Evolutionary conservation across 192 early-diverging fungal genomes (phyloP), one percentile per base, ranked within the genome.

Genomic region (Entomortierella lignicola): DNA sequence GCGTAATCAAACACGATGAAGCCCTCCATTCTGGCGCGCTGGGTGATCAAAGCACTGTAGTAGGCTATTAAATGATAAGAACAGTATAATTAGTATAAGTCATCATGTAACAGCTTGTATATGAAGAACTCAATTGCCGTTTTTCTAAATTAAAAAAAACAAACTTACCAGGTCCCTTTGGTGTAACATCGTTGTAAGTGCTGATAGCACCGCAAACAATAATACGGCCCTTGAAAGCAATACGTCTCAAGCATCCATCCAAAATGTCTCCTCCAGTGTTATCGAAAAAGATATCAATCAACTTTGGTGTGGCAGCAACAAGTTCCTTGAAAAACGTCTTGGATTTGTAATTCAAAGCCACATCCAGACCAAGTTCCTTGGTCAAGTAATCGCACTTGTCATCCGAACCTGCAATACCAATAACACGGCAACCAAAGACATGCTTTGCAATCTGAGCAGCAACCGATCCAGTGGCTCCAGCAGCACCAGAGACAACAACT

Each of bases 251-350:
- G 51, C 68, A 72, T 20, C 70, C 57, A 53, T 88, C 83, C 52
- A 87, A 66, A 31, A 88, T 87, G 56, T 83, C 80, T 26, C 87
- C 87, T 29, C 87, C 87, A 32, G 82, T 82, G 63, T 88, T 88
- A 66, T 88, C 87, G 58, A 87, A 88, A 73, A 81, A 88, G 55
- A 88, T 69, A 52, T 85, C 86, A 21, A 84, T 85, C 39, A 74
- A 56, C 47, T 84, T 81, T 3, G 84, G 83, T 18, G 84, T 82
- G 7, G 67, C 85, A 8, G 65, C 69, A 10, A 8, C 26, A 18
- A 88, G 55, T 37, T 83, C 69, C 54, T 71, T 64, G 54, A 69
- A 63, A 60, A 87, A 86, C 0, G 83, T 75, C 47, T 77, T 68
- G 32, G 69, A 72, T 54, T 85, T 86, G 71, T 88, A 88, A 68